Percentiles rank a stretch among this genome's conserved stretches.
These are phyloP conservation scores for Botrytis hyacinthi DNA, from an alignment of 2,329 filamentous ascomycete genomes.

Conservation along the genomic window DNA sequence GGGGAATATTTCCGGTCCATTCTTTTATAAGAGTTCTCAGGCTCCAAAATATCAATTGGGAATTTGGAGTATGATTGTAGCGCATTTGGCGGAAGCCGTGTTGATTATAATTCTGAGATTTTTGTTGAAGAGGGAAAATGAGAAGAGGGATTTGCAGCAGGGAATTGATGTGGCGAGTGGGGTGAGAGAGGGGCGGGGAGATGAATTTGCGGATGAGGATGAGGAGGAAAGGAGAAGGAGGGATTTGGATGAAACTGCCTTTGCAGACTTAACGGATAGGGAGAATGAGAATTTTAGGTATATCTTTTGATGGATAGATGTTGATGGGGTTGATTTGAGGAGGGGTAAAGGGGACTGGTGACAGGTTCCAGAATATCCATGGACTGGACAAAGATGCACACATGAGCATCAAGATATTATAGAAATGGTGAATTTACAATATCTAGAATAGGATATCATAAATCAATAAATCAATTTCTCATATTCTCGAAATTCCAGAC, in stretches of 20 bases:
- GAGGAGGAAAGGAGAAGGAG: constrained; percentile 6
- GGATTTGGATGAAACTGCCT: constrained; percentile 13
- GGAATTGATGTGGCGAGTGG: background rate
- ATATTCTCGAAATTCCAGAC: background rate
- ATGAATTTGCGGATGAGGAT: background rate
- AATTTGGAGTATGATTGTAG: constrained; percentile 12
- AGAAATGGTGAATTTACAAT: background rate
- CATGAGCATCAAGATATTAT: background rate
- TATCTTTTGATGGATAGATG: background rate
- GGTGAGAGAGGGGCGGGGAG: background rate
- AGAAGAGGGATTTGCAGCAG: background rate
- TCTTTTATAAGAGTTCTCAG: constrained; percentile 25
- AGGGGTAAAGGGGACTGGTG: background rate
- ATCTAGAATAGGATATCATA: background rate
- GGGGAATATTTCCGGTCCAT: constrained; percentile 49
- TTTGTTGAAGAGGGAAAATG: constrained; percentile 7
- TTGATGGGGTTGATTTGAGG: background rate
- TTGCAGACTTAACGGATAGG: constrained; percentile 17
- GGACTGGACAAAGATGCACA: background rate
- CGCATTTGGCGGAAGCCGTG: background rate
- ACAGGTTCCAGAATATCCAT: background rate
- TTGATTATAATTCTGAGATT: background rate
- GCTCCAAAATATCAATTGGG: constrained; percentile 4
- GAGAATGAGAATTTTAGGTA: constrained; percentile 19
- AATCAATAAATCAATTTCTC: background rate